Conservation (phyloP, 352 stramenopile species). For the Phytophthora fragariae region DNA sequence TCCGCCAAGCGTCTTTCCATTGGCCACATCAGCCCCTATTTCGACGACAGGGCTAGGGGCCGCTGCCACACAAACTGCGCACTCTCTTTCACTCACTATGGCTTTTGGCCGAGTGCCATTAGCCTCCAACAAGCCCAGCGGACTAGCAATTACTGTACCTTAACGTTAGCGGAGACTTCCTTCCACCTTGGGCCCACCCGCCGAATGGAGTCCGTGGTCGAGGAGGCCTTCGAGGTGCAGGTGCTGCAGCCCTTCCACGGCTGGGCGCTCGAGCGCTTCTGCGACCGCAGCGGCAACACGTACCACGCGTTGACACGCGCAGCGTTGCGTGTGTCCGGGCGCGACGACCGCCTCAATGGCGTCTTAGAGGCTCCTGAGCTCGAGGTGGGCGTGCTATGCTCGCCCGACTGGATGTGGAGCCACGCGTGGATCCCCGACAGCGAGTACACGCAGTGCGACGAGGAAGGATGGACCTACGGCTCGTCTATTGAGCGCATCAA, state of each 20-base stretch:
- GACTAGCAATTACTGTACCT: background rate
- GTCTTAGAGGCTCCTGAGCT: conserved; percentile 43
- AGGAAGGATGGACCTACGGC: conserved; percentile 88
- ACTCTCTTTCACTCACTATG: conserved; percentile 34
- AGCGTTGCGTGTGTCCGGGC: conserved; percentile 43
- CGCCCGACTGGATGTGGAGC: conserved; percentile 84
- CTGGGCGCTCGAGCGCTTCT: conserved; percentile 84
- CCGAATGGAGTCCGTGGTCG: conserved; percentile 74
- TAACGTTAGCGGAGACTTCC: background rate
- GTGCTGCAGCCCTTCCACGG: conserved; percentile 83
- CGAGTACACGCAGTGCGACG: conserved; percentile 85
- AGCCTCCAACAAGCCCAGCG: background rate
- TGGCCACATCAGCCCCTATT: background rate
- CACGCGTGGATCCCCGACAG: conserved; percentile 77
- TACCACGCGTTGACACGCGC: conserved; percentile 65
- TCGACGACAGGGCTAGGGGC: conserved; percentile 26
- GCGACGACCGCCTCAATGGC: conserved; percentile 66
- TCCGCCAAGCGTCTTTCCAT: background rate
- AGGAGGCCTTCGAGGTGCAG: conserved; percentile 90
- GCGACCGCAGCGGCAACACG: conserved; percentile 79
- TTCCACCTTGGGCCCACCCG: background rate
- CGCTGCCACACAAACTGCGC: background rate
- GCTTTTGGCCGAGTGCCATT: conserved; percentile 24
- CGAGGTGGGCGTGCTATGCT: conserved; percentile 74
- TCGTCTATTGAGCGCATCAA: conserved; percentile 88